A percentile compares a stretch with the other conserved stretches of the same genome.
Conservation (phyloP, 768 basidiomycete genomes). For the Albatrellus ellisii region DNA sequence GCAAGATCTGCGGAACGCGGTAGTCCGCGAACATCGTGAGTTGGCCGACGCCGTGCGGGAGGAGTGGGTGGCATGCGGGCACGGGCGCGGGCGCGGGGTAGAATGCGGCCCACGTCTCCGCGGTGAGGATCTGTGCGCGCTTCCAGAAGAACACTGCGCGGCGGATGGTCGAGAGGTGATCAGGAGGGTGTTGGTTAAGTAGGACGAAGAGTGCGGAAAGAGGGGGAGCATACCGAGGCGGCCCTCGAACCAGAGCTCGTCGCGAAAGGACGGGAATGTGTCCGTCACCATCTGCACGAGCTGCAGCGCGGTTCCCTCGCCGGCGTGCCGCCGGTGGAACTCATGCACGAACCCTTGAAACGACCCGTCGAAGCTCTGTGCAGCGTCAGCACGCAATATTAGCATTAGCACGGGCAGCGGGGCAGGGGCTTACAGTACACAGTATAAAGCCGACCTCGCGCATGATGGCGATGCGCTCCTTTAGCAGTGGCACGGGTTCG, state of each 20-base stretch:
- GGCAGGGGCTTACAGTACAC: conserved; percentile 37
- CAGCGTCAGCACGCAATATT: neutral
- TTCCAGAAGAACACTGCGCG: conserved; percentile 72
- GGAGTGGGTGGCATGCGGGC: conserved; percentile 48
- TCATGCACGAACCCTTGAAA: conserved; percentile 12
- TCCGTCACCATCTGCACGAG: conserved; percentile 14
- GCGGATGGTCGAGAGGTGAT: neutral
- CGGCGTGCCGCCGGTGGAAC: conserved; percentile 8
- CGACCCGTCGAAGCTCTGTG: conserved; percentile 10
- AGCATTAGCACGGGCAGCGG: neutral
- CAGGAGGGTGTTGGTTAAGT: neutral
- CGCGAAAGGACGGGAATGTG: conserved; percentile 14
- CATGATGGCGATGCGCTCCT: conserved; percentile 63
- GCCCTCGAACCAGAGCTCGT: conserved; percentile 13
- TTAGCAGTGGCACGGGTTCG: conserved; percentile 59
- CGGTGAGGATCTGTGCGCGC: conserved; percentile 82
- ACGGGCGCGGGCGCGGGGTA: conserved; percentile 37
- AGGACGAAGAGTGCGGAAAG: neutral
- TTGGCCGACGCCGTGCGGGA: conserved; percentile 49
- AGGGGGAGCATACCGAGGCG: conserved; percentile 36
- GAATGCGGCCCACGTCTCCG: conserved; percentile 89
- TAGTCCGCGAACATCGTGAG: conserved; percentile 95
- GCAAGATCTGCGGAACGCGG: conserved; percentile 81
- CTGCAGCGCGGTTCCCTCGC: conserved; percentile 10
- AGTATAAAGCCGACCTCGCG: conserved; percentile 66